A percentile compares a stretch with the other conserved stretches of the same genome.
phyloP scores from a whole-genome alignment of 2,329 filamentous ascomycete species.

The Trichoderma sp. region DNA sequence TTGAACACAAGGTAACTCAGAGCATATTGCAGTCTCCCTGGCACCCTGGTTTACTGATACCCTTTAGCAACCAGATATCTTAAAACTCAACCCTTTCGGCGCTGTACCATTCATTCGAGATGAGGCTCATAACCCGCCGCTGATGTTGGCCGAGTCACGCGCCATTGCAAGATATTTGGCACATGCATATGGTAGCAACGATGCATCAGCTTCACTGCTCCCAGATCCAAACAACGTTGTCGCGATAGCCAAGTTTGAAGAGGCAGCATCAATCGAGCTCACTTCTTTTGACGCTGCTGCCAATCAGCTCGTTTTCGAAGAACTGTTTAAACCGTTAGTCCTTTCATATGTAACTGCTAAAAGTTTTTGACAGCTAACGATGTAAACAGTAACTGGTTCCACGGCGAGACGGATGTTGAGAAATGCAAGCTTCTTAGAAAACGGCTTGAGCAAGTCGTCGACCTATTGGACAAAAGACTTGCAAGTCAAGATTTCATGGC shows the following conservation, averaged over 20 bases:
- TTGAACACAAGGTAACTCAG: neutral
- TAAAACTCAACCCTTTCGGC: neutral
- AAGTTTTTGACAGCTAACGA: neutral
- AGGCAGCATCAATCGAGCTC: constrained; percentile 10
- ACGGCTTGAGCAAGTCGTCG: neutral
- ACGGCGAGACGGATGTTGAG: neutral
- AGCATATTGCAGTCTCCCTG: fast-evolving
- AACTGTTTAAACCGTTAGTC: constrained; percentile 1
- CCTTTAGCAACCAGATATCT: neutral
- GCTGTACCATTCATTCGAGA: constrained; percentile 12
- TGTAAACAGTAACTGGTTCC: neutral
- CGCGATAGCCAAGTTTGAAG: constrained; percentile 6
- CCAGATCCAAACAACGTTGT: neutral
- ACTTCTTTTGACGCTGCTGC: constrained; percentile 4
- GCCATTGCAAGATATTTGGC: constrained; percentile 8
- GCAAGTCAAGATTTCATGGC: neutral
- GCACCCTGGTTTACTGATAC: neutral
- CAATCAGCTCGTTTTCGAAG: neutral
- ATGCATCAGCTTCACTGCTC: neutral
- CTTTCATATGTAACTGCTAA: neutral
- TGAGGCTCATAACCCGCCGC: neutral
- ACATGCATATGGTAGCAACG: neutral
- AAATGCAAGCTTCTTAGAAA: neutral
- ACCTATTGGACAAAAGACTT: constrained; percentile 1
- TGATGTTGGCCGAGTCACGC: constrained; percentile 5